These are phyloP conservation scores for Vitellaria paradoxa DNA, from an alignment of 179 eudicot genomes.

Conservation along the genomic window DNA sequence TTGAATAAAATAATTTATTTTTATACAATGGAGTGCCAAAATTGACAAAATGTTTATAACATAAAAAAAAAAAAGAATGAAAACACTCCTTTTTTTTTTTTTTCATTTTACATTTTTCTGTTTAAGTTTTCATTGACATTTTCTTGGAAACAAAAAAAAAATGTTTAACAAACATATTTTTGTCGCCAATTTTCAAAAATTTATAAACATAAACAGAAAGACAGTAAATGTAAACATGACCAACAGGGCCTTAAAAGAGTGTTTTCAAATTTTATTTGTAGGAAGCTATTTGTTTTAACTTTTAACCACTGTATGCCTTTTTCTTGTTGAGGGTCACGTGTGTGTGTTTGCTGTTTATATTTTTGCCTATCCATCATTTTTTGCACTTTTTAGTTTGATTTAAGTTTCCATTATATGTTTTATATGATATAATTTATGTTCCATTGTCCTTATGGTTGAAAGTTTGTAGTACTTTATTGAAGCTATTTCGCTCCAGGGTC, in stretches of 20 bases:
- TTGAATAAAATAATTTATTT: no score
- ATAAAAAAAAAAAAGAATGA: no score
- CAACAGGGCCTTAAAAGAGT: neutral
- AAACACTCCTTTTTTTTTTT: no score
- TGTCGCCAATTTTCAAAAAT: no score
- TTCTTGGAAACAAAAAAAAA: no score
- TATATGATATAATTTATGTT: neutral
- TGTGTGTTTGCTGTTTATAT: neutral
- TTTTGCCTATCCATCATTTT: neutral
- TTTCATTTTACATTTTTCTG: no score
- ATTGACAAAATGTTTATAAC: no score
- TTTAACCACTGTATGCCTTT: neutral
- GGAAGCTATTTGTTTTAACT: neutral
- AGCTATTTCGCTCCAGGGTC: slow-evolving; percentile 28
- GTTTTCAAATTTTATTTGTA: neutral
- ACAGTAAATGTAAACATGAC: no score
- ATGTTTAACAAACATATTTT: no score
- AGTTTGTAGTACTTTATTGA: neutral
- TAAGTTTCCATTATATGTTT: neutral
- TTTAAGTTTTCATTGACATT: no score
- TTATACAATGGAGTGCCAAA: no score
- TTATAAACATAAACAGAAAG: no score
- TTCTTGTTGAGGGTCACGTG: neutral
- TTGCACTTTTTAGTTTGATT: neutral
- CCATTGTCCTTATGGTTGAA: neutral